phyloP scores from a whole-genome alignment of 192 early-diverging fungal species.

The Coemansia umbellata region DNA sequence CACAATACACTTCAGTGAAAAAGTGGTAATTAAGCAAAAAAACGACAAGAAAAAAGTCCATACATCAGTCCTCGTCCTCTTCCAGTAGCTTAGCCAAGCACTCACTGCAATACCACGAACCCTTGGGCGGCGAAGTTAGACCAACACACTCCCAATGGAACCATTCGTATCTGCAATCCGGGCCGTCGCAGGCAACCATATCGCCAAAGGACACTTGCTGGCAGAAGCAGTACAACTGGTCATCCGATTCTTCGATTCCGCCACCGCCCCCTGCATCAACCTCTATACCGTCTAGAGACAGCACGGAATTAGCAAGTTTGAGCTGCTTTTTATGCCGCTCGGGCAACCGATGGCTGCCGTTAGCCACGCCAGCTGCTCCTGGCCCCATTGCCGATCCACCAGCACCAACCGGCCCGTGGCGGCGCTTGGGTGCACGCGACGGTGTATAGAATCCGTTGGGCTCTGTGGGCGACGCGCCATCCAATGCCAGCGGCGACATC shows the following conservation, averaged over 20 bases:
- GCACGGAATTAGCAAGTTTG: constrained; percentile 29
- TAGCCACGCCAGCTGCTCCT: not conserved
- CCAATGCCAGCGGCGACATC: constrained; percentile 13
- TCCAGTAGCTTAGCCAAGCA: constrained; percentile 43
- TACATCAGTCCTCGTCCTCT: constrained; percentile 33
- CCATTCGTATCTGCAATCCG: constrained; percentile 53
- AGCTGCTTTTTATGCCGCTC: constrained; percentile 44
- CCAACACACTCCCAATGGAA: constrained; percentile 60
- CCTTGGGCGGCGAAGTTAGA: constrained; percentile 50
- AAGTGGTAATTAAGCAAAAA: no score
- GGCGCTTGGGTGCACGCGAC: constrained; percentile 32
- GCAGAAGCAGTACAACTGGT: constrained; percentile 55
- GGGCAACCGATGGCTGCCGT: not conserved
- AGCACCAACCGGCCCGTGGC: constrained; percentile 1
- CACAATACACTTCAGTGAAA: no score
- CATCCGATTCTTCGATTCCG: constrained; percentile 51
- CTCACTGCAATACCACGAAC: constrained; percentile 55
- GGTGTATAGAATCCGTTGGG: constrained; percentile 38
- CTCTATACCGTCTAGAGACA: constrained; percentile 44
- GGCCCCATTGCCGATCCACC: not conserved
- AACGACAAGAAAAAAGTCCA: no score
- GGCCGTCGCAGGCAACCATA: constrained; percentile 55
- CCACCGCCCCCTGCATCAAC: constrained; percentile 15
- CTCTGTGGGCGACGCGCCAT: constrained; percentile 4
- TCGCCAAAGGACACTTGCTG: constrained; percentile 55